phyloP scores from a whole-genome alignment of 2,329 filamentous ascomycete genomes.

The Conoideocrella luteorostrata region DNA sequence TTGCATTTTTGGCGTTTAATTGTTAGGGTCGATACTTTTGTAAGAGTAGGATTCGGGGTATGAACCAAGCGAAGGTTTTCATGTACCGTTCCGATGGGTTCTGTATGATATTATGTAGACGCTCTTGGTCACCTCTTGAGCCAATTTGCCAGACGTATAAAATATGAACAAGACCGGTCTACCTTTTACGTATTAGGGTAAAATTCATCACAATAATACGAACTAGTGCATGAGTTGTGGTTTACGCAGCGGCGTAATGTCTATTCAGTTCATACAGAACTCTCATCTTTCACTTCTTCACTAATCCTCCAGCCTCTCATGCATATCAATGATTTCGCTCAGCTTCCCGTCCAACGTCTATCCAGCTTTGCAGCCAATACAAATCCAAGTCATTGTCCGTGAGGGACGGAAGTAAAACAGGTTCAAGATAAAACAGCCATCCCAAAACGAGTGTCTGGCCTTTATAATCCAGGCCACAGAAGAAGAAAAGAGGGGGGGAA shows the following conservation, averaged over 20 bases:
- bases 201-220: neutral
- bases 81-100: too few species aligned
- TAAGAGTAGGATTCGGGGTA: too few species aligned
- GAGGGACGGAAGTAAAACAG: neutral
- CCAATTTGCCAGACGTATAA: too few species aligned
- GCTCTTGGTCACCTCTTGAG: too few species aligned
- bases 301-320: slow-evolving; percentile 3
- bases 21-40: too few species aligned
- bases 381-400: slow-evolving; percentile 9
- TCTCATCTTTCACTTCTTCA: slow-evolving; percentile 2
- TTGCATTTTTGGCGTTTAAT: too few species aligned
- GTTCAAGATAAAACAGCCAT: neutral
- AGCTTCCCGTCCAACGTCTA: slow-evolving; percentile 4
- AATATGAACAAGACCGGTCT: too few species aligned
- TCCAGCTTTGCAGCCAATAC: slow-evolving; percentile 8
- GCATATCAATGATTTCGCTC: neutral
- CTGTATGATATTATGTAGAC: too few species aligned
- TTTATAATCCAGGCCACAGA: slow-evolving; percentile 3
- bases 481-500: slow-evolving; percentile 10
- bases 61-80: too few species aligned
- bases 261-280: neutral
- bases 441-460: slow-evolving; percentile 5
- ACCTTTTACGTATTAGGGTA: too few species aligned
- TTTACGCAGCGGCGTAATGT: neutral
- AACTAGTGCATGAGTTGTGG: neutral